Evolutionary conservation across 208 protist species (phyloP).

Genomic region (Novymonas esmeraldas): DNA sequence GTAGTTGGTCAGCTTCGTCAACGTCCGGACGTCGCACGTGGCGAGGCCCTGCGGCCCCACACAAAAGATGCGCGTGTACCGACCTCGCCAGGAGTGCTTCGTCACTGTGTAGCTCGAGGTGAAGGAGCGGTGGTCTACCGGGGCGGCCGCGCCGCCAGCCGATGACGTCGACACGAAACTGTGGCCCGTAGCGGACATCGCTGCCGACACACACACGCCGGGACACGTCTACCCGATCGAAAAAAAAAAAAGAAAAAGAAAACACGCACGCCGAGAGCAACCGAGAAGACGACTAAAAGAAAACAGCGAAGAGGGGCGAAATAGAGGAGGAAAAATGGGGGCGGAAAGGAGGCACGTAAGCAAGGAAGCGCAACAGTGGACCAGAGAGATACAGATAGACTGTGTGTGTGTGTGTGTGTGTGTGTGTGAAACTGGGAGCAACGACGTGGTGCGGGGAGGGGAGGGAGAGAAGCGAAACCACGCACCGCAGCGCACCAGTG

Average conservation of each 20-base stretch:
- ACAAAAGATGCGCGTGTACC: constrained; percentile 88
- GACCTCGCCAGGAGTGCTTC: constrained; percentile 89
- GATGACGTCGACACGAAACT: constrained; percentile 18
- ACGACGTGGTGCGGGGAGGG: neutral
- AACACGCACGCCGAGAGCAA: no score
- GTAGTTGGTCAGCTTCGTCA: constrained; percentile 84
- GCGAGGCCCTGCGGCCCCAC: constrained; percentile 54
- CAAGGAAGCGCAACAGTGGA: neutral
- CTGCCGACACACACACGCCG: neutral
- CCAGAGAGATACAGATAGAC: no score
- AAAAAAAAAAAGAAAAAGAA: neutral
- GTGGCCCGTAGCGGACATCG: constrained; percentile 2
- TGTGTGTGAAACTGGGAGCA: neutral
- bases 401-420: neutral
- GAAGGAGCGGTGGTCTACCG: constrained; percentile 46
- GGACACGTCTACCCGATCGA: neutral
- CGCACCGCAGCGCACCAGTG: no score
- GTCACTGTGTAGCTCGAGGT: constrained; percentile 73
- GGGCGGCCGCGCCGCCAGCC: neutral
- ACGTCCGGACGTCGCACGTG: constrained; percentile 73
- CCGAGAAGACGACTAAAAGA: no score
- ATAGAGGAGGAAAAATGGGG: neutral
- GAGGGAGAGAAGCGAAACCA: neutral
- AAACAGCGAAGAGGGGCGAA: neutral
- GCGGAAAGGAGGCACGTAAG: neutral